These are phyloP conservation scores for Candida golubevii DNA, from an alignment of 805 yeast genomes.

Conservation along the genomic window DNA sequence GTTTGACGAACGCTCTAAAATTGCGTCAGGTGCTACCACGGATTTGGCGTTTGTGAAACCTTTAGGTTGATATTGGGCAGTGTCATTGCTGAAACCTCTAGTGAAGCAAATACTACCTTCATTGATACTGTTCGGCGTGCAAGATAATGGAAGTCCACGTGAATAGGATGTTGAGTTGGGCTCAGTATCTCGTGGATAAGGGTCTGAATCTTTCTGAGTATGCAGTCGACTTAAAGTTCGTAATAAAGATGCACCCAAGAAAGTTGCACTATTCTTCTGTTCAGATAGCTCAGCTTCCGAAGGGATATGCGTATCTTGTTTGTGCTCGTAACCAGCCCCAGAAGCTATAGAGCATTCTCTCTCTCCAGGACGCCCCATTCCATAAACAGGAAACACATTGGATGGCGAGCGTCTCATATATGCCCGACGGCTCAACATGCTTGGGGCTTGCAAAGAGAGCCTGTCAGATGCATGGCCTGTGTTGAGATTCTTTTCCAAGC, in stretches of 20 bases:
- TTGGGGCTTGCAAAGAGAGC: conserved; percentile 2
- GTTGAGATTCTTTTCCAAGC: no score
- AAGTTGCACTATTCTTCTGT: conserved; percentile 9
- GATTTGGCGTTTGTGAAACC: background rate
- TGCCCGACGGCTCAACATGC: background rate
- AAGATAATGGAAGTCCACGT: background rate
- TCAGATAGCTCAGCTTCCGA: conserved; percentile 1
- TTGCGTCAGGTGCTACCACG: conserved; percentile 7
- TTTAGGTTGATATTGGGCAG: background rate
- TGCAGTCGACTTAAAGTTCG: conserved; percentile 12
- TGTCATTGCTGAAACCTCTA: background rate
- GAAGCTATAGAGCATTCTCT: conserved; percentile 57
- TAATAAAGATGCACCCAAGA: conserved; percentile 12
- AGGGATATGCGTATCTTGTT: background rate
- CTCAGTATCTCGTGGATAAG: no score
- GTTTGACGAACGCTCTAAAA: conserved; percentile 1
- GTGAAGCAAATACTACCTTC: conserved; percentile 3
- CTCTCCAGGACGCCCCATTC: conserved; percentile 64
- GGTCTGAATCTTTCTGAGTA: conserved; percentile 10
- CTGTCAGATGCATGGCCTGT: background rate
- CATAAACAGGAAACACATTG: conserved; percentile 76
- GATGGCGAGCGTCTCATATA: conserved; percentile 44
- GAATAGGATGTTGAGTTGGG: background rate
- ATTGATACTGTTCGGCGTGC: background rate
- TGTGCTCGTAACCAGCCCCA: conserved; percentile 10